These are phyloP conservation scores for Euclidium syriacum DNA, from an alignment of 345 rosid species.

Conservation along the genomic window DNA sequence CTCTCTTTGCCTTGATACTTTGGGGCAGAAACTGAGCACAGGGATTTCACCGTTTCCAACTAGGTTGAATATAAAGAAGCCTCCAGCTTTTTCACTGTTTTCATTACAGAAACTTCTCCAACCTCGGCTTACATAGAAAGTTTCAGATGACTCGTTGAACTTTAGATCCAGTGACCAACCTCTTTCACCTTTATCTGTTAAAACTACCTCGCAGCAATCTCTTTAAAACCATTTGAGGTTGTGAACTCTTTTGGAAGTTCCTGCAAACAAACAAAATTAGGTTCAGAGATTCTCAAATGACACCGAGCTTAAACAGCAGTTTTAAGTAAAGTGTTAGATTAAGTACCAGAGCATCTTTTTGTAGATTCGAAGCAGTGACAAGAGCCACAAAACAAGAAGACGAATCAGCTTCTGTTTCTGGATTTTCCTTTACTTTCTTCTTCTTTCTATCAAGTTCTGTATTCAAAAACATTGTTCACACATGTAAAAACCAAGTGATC, in stretches of 20 bases:
- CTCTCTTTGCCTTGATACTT: too few species aligned
- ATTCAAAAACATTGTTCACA: not conserved
- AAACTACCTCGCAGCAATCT: too few species aligned
- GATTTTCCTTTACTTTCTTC: slow-evolving; percentile 12
- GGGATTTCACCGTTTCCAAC: too few species aligned
- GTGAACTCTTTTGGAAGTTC: not conserved
- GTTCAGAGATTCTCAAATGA: not conserved
- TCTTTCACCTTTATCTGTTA: too few species aligned
- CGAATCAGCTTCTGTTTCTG: not conserved
- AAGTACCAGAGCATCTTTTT: slow-evolving; percentile 15
- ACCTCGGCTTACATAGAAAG: too few species aligned
- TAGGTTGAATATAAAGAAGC: too few species aligned
- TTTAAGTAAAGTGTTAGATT: too few species aligned
- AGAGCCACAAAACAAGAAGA: slow-evolving; percentile 11
- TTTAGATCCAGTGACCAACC: too few species aligned
- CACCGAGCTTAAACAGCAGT: not conserved
- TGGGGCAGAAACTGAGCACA: too few species aligned
- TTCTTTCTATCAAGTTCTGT: slow-evolving; percentile 16
- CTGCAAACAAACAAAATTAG: not conserved
- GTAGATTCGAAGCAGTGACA: slow-evolving; percentile 14
- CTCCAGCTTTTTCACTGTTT: too few species aligned
- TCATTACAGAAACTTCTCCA: too few species aligned
- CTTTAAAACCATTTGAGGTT: not conserved
- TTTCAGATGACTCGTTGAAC: too few species aligned
- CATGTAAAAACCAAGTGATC: not conserved